These are phyloP conservation scores for Leccinum angustisporum DNA, from an alignment of 1,284 basidiomycete species.

Conservation along the genomic window DNA sequence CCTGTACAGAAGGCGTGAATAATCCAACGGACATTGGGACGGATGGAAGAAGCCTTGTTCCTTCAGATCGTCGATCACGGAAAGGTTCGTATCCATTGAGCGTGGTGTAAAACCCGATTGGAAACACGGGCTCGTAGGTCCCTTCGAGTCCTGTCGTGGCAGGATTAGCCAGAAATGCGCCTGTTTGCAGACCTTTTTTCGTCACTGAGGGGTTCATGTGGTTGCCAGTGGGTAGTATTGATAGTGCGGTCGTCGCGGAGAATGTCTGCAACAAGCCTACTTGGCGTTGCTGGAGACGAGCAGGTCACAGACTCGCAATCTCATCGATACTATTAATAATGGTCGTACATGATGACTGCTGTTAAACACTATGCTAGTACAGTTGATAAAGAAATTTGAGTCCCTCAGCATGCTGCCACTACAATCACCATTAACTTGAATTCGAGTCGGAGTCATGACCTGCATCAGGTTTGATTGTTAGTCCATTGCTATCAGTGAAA, in stretches of 20 bases:
- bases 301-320: background rate
- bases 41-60: slow-evolving; percentile 39
- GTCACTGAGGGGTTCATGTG: slow-evolving; percentile 56
- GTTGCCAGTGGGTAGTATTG: slow-evolving; percentile 49
- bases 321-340: background rate
- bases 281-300: slow-evolving; percentile 26
- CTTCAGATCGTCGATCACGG: slow-evolving; percentile 56
- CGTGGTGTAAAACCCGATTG: slow-evolving; percentile 70
- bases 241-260: slow-evolving; percentile 45
- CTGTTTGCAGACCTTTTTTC: slow-evolving; percentile 71
- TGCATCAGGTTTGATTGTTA: too few relatives aligned
- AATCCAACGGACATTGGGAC: slow-evolving; percentile 23
- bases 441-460: too few relatives aligned
- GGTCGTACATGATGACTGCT: too few relatives aligned
- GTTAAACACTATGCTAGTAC: too few relatives aligned
- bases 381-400: too few relatives aligned
- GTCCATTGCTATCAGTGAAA: too few relatives aligned
- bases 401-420: too few relatives aligned
- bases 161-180: slow-evolving; percentile 61
- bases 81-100: slow-evolving; percentile 62
- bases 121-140: slow-evolving; percentile 60
- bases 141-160: slow-evolving; percentile 46
- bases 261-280: slow-evolving; percentile 44
- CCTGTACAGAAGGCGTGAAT: too few relatives aligned
- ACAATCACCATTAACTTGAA: too few relatives aligned